phyloP scores from a whole-genome alignment of 257 asterid genomes.

The Solanum clarkiae region DNA sequence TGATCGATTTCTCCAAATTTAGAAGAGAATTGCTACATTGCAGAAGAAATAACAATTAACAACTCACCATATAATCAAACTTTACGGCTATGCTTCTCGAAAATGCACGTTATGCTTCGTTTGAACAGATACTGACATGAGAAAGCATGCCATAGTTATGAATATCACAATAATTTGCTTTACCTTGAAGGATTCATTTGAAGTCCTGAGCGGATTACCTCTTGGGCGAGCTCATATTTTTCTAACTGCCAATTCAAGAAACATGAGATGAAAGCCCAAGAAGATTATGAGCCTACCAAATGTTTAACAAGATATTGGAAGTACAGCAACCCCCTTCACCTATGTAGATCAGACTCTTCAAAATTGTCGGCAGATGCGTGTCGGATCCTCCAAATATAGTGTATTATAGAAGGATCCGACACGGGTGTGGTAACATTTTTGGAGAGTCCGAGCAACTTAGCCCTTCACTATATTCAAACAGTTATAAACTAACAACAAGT shows the following conservation, averaged over 20 bases:
- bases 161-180: neutral
- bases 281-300: neutral
- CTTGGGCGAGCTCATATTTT: slow-evolving; percentile 64
- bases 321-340: neutral
- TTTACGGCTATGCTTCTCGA: neutral
- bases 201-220: slow-evolving; percentile 63
- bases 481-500: neutral
- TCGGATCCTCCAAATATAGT: too few relatives aligned
- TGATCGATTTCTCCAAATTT: slow-evolving; percentile 42
- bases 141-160: neutral
- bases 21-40: slow-evolving; percentile 46
- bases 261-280: neutral
- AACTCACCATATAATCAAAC: neutral
- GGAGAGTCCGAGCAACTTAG: too few relatives aligned
- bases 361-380: too few relatives aligned
- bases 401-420: too few relatives aligned
- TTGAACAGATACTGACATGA: neutral
- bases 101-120: neutral
- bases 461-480: neutral
- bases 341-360: too few relatives aligned
- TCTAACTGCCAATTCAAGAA: slow-evolving; percentile 57
- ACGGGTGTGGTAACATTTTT: too few relatives aligned
- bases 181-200: slow-evolving; percentile 67
- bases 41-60: neutral
- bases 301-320: neutral